phyloP scores from a whole-genome alignment of 2,329 filamentous ascomycete species.

The Botrytis porri region DNA sequence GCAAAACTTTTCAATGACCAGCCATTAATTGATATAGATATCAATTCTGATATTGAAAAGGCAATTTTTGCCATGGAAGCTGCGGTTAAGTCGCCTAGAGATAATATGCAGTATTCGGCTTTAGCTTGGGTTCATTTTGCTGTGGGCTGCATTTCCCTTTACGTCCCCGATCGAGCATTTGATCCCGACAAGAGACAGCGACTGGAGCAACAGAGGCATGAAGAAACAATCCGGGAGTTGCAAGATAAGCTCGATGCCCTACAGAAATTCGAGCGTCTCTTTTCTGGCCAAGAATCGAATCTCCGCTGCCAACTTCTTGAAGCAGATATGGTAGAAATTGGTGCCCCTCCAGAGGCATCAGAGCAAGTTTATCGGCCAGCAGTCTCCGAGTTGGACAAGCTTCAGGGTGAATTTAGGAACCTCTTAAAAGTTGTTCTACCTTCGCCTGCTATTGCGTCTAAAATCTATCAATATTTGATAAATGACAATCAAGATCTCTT shows the following conservation, averaged over 20 bases:
- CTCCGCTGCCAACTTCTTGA: conserved; percentile 63
- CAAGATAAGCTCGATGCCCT: conserved; percentile 58
- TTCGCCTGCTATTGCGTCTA: conserved; percentile 24
- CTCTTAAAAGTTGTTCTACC: conserved; percentile 52
- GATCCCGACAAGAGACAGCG: conserved; percentile 70
- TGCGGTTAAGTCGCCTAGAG: conserved; percentile 31
- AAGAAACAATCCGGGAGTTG: conserved; percentile 55
- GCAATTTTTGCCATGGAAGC: conserved; percentile 36
- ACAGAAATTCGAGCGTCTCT: conserved; percentile 60
- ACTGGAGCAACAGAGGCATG: conserved; percentile 61
- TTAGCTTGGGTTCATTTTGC: conserved; percentile 76
- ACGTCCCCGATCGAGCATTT: conserved; percentile 81
- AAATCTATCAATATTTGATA: conserved; percentile 27
- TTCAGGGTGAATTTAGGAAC: conserved; percentile 83
- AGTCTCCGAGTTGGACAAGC: conserved; percentile 61
- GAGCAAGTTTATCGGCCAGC: conserved; percentile 69
- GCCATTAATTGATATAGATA: conserved; percentile 25
- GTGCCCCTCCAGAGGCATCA: conserved; percentile 62
- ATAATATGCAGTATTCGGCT: conserved; percentile 43
- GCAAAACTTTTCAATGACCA: background rate
- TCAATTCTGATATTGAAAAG: conserved; percentile 41
- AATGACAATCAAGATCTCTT: conserved; percentile 43
- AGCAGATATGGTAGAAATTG: conserved; percentile 60
- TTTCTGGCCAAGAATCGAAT: conserved; percentile 67
- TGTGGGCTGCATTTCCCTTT: conserved; percentile 70